These are phyloP conservation scores for Hibiscus syriacus DNA, from an alignment of 345 rosid species.

Conservation along the genomic window DNA sequence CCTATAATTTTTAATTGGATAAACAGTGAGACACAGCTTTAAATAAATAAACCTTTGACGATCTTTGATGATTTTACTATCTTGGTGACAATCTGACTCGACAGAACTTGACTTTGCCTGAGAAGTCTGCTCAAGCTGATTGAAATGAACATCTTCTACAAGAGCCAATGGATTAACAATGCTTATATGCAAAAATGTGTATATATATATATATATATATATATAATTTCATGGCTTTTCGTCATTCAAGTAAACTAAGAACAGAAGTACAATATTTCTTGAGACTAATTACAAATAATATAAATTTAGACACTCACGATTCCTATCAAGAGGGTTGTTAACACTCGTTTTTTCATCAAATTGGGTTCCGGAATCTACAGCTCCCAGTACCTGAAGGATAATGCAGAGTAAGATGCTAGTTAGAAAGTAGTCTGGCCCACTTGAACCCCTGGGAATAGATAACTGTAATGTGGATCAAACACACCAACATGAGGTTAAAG, in stretches of 20 bases:
- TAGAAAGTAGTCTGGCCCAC: background rate
- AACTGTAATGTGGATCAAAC: background rate
- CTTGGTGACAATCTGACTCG: conserved; percentile 55
- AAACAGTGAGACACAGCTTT: conserved; percentile 31
- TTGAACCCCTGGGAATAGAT: background rate
- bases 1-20: conserved; percentile 42
- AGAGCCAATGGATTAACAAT: background rate
- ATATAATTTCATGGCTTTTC: conserved; percentile 5
- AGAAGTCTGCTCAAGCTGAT: conserved; percentile 37
- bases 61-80: conserved; percentile 47
- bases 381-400: conserved; percentile 37
- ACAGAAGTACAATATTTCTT: background rate
- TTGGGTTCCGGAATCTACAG: conserved; percentile 33
- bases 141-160: conserved; percentile 51
- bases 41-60: conserved; percentile 12
- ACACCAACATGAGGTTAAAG: background rate
- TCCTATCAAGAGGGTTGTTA: conserved; percentile 32
- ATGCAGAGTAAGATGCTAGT: background rate
- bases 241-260: background rate
- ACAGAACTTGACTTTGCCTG: conserved; percentile 38
- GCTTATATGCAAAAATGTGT: background rate
- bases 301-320: conserved; percentile 29
- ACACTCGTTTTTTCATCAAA: conserved; percentile 33
- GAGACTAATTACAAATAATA: background rate
- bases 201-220: no score